Percentiles rank a stretch among this genome's conserved stretches.
Evolutionary conservation across 2,329 filamentous ascomycete species (phyloP).

Genomic region (Fusarium drepaniforme): DNA sequence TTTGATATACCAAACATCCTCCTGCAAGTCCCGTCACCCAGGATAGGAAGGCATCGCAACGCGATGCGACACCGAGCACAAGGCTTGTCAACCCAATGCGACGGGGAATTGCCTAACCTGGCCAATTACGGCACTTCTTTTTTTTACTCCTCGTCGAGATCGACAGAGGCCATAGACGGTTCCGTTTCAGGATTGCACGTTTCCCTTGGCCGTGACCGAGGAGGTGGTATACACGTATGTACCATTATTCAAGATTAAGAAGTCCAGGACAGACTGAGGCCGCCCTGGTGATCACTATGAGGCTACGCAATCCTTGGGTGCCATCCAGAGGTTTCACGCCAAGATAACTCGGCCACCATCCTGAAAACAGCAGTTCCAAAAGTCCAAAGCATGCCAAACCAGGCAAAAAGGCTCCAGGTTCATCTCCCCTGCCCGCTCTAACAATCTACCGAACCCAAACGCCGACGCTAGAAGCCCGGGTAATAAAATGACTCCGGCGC

Average conservation of each 20-base stretch:
- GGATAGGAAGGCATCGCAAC: not conserved
- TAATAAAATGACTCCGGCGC: conserved; percentile 38
- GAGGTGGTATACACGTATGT: not conserved
- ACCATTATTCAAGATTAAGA: conserved; percentile 19
- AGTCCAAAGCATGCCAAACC: conserved; percentile 22
- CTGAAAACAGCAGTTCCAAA: conserved; percentile 15
- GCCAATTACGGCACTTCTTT: conserved; percentile 41
- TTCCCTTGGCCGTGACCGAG: not conserved
- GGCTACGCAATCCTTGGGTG: conserved; percentile 8
- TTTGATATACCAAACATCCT: not conserved
- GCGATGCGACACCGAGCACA: conserved; percentile 3
- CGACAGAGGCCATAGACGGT: conserved; percentile 26
- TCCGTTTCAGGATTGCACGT: conserved; percentile 34
- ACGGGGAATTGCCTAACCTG: conserved; percentile 12
- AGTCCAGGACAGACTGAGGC: conserved; percentile 9
- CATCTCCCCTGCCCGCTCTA: conserved; percentile 17
- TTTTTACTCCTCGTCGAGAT: conserved; percentile 33
- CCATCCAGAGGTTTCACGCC: conserved; percentile 3
- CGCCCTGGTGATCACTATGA: conserved; percentile 17
- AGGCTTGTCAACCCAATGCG: conserved; percentile 4
- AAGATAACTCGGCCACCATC: conserved; percentile 3
- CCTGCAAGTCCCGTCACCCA: not conserved
- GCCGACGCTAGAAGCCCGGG: conserved; percentile 44
- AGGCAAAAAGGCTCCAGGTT: conserved; percentile 21
- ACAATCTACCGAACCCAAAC: conserved; percentile 39